Conservation (phyloP, 257 asterid species). For the Solanum clarkiae region DNA sequence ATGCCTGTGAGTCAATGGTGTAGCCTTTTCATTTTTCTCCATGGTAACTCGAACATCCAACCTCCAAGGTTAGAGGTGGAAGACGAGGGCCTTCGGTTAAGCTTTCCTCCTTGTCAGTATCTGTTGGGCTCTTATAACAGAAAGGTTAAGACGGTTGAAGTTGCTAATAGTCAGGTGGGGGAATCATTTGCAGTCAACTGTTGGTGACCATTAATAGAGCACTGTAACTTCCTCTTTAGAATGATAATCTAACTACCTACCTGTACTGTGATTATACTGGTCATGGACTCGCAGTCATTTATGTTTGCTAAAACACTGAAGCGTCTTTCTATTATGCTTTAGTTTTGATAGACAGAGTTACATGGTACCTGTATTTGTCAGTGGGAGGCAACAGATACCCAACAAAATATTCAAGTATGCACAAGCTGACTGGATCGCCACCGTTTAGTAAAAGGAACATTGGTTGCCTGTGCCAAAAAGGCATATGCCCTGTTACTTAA, state of each 20-base stretch:
- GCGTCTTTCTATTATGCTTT: neutral
- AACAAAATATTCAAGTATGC: neutral
- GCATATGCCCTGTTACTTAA: neutral
- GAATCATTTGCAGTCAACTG: neutral
- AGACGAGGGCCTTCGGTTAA: neutral
- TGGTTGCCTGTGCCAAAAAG: neutral
- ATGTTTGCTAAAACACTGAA: neutral
- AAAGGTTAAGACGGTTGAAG: neutral
- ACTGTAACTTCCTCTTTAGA: neutral
- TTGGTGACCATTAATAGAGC: neutral
- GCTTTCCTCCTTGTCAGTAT: neutral
- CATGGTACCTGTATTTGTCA: neutral
- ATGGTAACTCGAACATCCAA: neutral
- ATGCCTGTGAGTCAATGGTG: neutral
- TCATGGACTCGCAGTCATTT: neutral
- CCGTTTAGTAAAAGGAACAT: neutral
- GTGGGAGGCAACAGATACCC: neutral
- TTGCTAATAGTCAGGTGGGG: neutral
- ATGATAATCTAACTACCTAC: neutral
- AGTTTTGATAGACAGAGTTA: neutral
- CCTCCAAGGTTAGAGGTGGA: neutral
- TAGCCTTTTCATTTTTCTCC: neutral
- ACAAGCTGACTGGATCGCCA: too few relatives aligned
- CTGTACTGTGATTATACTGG: neutral
- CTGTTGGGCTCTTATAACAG: neutral